These are phyloP conservation scores for Ascoidea rubescens DNA, from an alignment of 805 yeast genomes.

Conservation along the genomic window DNA sequence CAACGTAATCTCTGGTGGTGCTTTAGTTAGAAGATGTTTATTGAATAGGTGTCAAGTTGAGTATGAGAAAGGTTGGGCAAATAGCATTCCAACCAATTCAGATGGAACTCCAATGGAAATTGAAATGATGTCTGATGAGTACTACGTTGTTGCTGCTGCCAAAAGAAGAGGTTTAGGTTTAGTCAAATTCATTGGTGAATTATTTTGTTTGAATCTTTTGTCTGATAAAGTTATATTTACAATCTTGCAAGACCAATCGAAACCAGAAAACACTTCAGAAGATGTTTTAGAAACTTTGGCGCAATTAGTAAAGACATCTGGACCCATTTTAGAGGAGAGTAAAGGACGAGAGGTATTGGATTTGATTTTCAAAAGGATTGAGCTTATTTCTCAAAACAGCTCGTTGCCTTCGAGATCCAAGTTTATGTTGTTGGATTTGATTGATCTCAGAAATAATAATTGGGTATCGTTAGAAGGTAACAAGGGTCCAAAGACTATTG, in stretches of 20 bases:
- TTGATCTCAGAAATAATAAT: conserved; percentile 52
- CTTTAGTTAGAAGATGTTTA: conserved; percentile 65
- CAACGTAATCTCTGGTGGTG: conserved; percentile 43
- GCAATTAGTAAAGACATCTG: conserved; percentile 75
- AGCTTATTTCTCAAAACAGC: conserved; percentile 35
- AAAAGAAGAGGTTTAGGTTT: conserved; percentile 97
- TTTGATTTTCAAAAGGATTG: conserved; percentile 40
- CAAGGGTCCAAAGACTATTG: conserved; percentile 85
- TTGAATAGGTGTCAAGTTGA: conserved; percentile 83
- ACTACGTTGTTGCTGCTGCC: conserved; percentile 75
- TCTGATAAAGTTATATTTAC: conserved; percentile 59
- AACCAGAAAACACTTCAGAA: conserved; percentile 55
- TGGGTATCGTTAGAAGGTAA: conserved; percentile 57
- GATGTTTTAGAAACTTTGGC: conserved; percentile 83
- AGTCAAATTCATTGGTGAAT: conserved; percentile 89
- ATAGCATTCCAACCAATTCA: conserved; percentile 64
- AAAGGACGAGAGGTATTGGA: conserved; percentile 34
- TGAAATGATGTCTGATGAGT: conserved; percentile 93
- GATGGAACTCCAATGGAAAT: conserved; percentile 68
- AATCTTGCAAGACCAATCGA: conserved; percentile 53
- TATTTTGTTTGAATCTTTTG: conserved; percentile 66
- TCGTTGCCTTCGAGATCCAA: conserved; percentile 62
- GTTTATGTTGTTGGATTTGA: conserved; percentile 78
- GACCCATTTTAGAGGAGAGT: conserved; percentile 47
- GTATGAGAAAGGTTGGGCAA: conserved; percentile 91